A percentile compares a stretch with the other conserved stretches of the same genome.
These are phyloP conservation scores for Cytospora paraplurivora DNA, from an alignment of 2,329 filamentous ascomycete genomes.

Conservation along the genomic window DNA sequence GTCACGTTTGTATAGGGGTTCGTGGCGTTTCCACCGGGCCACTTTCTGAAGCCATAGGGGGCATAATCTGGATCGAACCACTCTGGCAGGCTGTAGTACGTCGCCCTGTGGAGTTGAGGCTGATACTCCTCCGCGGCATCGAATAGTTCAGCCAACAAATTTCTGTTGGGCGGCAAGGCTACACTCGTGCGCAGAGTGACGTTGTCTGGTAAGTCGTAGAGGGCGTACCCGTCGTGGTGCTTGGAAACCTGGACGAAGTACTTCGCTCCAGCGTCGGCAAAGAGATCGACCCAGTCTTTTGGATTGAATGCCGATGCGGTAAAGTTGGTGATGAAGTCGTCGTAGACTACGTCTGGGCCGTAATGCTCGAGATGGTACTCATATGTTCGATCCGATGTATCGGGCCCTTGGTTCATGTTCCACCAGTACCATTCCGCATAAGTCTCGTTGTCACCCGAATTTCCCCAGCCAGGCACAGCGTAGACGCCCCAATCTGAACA, in stretches of 20 bases:
- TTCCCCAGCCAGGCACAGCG: slow-evolving; percentile 58
- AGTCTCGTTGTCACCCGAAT: slow-evolving; percentile 42
- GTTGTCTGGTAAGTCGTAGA: slow-evolving; percentile 46
- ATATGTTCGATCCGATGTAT: slow-evolving; percentile 28
- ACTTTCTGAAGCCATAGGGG: slow-evolving; percentile 43
- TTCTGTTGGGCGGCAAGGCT: slow-evolving; percentile 42
- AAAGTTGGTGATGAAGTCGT: slow-evolving; percentile 41
- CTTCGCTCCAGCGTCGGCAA: slow-evolving; percentile 42
- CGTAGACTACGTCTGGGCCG: slow-evolving; percentile 31
- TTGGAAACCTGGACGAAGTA: slow-evolving; percentile 43
- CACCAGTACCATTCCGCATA: slow-evolving; percentile 43
- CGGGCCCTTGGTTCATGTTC: slow-evolving; percentile 25
- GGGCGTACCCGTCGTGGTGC: slow-evolving; percentile 50
- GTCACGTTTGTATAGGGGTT: slow-evolving; percentile 48
- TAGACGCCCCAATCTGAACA: slow-evolving; percentile 54
- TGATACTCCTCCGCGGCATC: slow-evolving; percentile 46
- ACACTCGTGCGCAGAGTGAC: slow-evolving; percentile 46
- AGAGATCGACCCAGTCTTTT: slow-evolving; percentile 40
- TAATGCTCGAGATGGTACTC: slow-evolving; percentile 30
- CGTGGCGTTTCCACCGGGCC: slow-evolving; percentile 45
- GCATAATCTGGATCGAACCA: slow-evolving; percentile 49
- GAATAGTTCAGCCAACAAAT: slow-evolving; percentile 46
- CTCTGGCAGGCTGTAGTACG: slow-evolving; percentile 49
- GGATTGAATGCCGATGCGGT: slow-evolving; percentile 28
- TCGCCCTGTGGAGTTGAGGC: slow-evolving; percentile 45